Evolutionary conservation across 1,139 yeast species (phyloP), one percentile per base, ranked within the genome.

Genomic region (Yarrowia galli): DNA sequence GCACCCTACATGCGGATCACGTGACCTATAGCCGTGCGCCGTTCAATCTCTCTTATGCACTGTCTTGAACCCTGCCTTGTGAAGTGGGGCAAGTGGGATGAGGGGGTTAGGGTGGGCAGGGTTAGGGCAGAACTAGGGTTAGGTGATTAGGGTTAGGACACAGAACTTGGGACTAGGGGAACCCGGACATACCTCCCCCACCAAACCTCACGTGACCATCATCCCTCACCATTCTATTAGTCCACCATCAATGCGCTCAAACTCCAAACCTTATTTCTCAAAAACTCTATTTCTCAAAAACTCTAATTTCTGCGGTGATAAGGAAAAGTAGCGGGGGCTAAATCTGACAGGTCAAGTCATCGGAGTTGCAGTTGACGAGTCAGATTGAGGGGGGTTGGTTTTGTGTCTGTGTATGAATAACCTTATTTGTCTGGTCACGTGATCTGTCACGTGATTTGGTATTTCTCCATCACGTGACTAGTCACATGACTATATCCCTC

Each of bases 401-500:
- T n/a, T n/a, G n/a, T n/a, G n/a, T n/a, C n/a, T n/a, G n/a, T n/a
- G n/a, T n/a, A n/a, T n/a, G n/a, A n/a, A n/a, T n/a, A n/a, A n/a
- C n/a, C n/a, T n/a, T n/a, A 7, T 25, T 25, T 25, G 28, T 4
- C 28, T 25, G 28, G 28, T 25, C 28, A 25, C 6, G 28, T 25
- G n/a, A n/a, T n/a, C n/a, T n/a, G n/a, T n/a, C n/a, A n/a, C n/a
- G n/a, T n/a, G n/a, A n/a, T n/a, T n/a, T n/a, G n/a, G n/a, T n/a
- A n/a, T n/a, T n/a, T 40, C n/a, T 40, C 8, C 6, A 3, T 36
- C 43, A n/a, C 43, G 40, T 36, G 40, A 18, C 15, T 10, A 1
- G 28, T 28, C 49, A 45, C 49, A 32, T 45, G 51, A 46, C 35
- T 25, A 25, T 22, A 22, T 45, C 61, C 22, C 61, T 22, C 46